A percentile compares a stretch with the other conserved stretches of the same genome.
Evolutionary conservation across 352 stramenopile species (phyloP).

Genomic region (Globisporangium alternatum): DNA sequence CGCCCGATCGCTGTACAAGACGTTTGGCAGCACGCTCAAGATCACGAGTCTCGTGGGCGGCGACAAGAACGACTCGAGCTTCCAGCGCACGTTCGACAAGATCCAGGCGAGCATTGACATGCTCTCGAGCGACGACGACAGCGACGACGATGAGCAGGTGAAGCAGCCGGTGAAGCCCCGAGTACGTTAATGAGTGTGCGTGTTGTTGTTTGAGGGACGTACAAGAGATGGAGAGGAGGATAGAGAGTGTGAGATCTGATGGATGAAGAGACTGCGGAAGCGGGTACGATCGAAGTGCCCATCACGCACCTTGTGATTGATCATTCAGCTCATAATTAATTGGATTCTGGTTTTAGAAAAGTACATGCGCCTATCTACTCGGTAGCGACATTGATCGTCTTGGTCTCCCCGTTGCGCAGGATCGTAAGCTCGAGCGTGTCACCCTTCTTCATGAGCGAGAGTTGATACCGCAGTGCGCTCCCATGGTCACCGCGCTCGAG

Average conservation of each 20-base stretch:
- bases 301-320: background rate
- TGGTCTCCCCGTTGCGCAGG: slow-evolving; percentile 32
- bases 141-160: slow-evolving; percentile 18
- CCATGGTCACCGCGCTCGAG: slow-evolving; percentile 49
- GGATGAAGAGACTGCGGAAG: background rate
- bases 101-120: slow-evolving; percentile 62
- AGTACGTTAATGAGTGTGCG: background rate
- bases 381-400: slow-evolving; percentile 41
- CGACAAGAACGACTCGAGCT: slow-evolving; percentile 28
- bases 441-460: slow-evolving; percentile 56
- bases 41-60: slow-evolving; percentile 41
- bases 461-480: slow-evolving; percentile 42
- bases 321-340: slow-evolving; percentile 2
- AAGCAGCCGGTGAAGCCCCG: background rate
- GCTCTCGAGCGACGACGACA: slow-evolving; percentile 49
- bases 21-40: slow-evolving; percentile 47
- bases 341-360: slow-evolving; percentile 1
- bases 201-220: background rate
- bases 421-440: slow-evolving; percentile 46
- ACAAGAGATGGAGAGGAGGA: background rate
- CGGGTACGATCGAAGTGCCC: background rate
- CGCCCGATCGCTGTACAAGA: slow-evolving; percentile 36
- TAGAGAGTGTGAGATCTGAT: slow-evolving; percentile 1
- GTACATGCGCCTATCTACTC: slow-evolving; percentile 23
- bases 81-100: slow-evolving; percentile 56